A percentile compares a stretch with the other conserved stretches of the same genome.
Conservation (phyloP, 805 yeast species). For the Kodamaea jinghongensis region DNA sequence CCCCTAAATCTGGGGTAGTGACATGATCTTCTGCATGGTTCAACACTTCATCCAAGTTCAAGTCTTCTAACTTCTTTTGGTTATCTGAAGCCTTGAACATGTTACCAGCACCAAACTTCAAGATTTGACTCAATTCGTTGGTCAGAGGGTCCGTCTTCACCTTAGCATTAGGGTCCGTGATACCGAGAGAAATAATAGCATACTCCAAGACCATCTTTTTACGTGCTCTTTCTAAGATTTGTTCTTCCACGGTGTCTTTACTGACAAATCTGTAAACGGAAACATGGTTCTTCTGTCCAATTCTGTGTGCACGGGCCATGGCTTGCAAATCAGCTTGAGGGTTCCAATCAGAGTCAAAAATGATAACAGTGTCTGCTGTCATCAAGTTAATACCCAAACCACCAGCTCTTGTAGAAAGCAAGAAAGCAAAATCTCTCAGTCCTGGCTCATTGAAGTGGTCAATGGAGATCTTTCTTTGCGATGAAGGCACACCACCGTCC, state of each 20-base stretch:
- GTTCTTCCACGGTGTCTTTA: constrained; percentile 97
- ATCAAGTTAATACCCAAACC: constrained; percentile 96
- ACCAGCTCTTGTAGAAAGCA: constrained; percentile 96
- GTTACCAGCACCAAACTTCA: constrained; percentile 97
- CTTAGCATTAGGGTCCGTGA: constrained; percentile 68
- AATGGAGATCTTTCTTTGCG: constrained; percentile 89
- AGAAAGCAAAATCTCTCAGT: constrained; percentile 85
- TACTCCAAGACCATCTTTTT: constrained; percentile 97
- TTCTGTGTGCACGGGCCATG: constrained; percentile 99
- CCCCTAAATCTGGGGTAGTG: constrained; percentile 95
- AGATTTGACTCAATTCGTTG: constrained; percentile 84
- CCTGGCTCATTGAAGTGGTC: constrained; percentile 96
- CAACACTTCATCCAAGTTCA: constrained; percentile 93
- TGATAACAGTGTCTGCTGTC: constrained; percentile 99
- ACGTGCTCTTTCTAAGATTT: constrained; percentile 93
- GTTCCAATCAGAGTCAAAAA: constrained; percentile 98
- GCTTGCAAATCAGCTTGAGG: constrained; percentile 99
- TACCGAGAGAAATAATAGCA: constrained; percentile 94
- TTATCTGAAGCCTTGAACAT: constrained; percentile 96
- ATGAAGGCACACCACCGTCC: constrained; percentile 95
- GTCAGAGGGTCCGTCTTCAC: constrained; percentile 72
- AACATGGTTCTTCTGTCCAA: constrained; percentile 98
- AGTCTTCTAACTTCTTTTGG: constrained; percentile 91
- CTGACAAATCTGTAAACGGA: constrained; percentile 97
- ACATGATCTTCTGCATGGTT: constrained; percentile 97